Percentiles rank a stretch among this genome's conserved stretches.
Evolutionary conservation across 129 eudicot species (phyloP).

Genomic region (carrot (Daucus carota)): DH1_v3.0 NC_030384.2:36791501-36792000

Average conservation of each 20-base stretch:
- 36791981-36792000: not conserved
- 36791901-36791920: not conserved
- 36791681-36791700: not conserved
- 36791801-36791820: constrained; percentile 99
- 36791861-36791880: constrained; percentile 84
- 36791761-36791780: not conserved
- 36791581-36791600: not conserved
- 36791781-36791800: constrained; percentile 92
- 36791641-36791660: too few relatives aligned
- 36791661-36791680: not conserved
- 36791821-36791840: constrained; percentile 91
- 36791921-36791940: not conserved
- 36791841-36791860: constrained; percentile 88
- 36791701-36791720: not conserved
- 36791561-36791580: not conserved
- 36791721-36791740: not conserved
- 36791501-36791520: too few relatives aligned
- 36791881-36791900: constrained; percentile 57
- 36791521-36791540: too few relatives aligned
- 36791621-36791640: not conserved
- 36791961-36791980: not conserved
- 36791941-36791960: not conserved
- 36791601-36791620: not conserved
- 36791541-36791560: too few relatives aligned
- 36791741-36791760: not conserved